Evolutionary conservation across 805 yeast genomes (phyloP), one percentile per base, ranked within the genome.

Genomic region (Ogataea minuta): DNA sequence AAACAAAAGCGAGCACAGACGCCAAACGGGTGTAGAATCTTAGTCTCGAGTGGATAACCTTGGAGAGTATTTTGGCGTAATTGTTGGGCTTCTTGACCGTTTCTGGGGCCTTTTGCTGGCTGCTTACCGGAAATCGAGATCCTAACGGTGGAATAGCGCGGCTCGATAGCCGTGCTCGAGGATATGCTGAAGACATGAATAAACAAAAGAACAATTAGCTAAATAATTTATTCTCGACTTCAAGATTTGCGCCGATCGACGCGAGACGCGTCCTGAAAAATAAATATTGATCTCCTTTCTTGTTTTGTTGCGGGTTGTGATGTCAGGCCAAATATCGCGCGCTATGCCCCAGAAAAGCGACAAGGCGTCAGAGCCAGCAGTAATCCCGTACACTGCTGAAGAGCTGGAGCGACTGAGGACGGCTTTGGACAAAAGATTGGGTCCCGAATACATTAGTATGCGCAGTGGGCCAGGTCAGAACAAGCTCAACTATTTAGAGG

Each of bases 401-500:
- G 66, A 64, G 37, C 36, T 48, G 4, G 51, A 42, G 20, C 41
- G 52, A 9, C 52, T 64, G 26, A 45, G 49, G 23, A 34, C 36
- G 11, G 63, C 63, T 6, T 56, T 70, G 25, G 62, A 59, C 29
- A 58, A 52, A 27, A 62, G 75, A 41, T 53, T 85, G 12, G 93
- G 93, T 0, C 91, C 93, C 0, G 93, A 85, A 53, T 84, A 75
- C 51, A 81, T 85, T 15, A 79, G 89, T 19, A 77, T 77, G 28
- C 67, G 95, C 32, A 79, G 88, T 6, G 90, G 89, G 2, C 87
- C 81, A 24, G 88, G 87, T 2, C 81, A 84, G 10, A 71, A 70
- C 31, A 69, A 74, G 39, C 85, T 85, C 4, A 78, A 84, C 2
- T 84, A 85, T 52, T 71, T 85, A 28, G 93, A 84, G 60, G 95